phyloP scores from a whole-genome alignment of 2,329 filamentous ascomycete genomes.

The Alternaria brassicicola region DNA sequence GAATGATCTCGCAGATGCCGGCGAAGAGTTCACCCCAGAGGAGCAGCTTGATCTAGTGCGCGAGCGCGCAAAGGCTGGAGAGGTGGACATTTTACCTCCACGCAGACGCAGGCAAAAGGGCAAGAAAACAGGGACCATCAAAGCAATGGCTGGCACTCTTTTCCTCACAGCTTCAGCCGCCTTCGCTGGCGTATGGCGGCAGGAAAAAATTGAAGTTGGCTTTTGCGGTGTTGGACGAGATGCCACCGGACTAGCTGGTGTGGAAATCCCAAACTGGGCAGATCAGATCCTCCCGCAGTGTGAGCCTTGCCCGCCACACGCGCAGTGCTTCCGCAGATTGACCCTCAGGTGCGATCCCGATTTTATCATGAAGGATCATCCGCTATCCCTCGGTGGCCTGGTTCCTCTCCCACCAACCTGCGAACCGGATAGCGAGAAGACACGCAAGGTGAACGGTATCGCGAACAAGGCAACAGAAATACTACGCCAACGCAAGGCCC shows the following conservation, averaged over 20 bases:
- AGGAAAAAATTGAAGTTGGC: slow-evolving; percentile 95
- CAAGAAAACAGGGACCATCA: slow-evolving; percentile 58
- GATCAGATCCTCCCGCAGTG: slow-evolving; percentile 77
- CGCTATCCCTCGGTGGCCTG: slow-evolving; percentile 78
- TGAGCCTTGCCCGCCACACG: slow-evolving; percentile 88
- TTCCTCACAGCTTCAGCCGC: slow-evolving; percentile 71
- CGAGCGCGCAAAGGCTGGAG: slow-evolving; percentile 66
- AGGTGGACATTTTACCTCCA: slow-evolving; percentile 57
- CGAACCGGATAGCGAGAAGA: slow-evolving; percentile 93
- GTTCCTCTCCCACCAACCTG: slow-evolving; percentile 88
- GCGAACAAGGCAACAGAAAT: slow-evolving; percentile 87
- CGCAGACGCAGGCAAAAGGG: slow-evolving; percentile 36
- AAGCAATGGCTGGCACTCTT: slow-evolving; percentile 73
- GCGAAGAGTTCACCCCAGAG: slow-evolving; percentile 94
- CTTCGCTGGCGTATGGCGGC: slow-evolving; percentile 83
- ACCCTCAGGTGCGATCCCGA: slow-evolving; percentile 81
- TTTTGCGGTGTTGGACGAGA: slow-evolving; percentile 83
- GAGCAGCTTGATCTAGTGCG: slow-evolving; percentile 77
- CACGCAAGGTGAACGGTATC: slow-evolving; percentile 81
- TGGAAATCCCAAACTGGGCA: slow-evolving; percentile 75
- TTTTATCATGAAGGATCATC: slow-evolving; percentile 84
- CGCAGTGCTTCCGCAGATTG: slow-evolving; percentile 82
- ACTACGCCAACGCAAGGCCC: slow-evolving; percentile 81
- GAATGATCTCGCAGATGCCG: slow-evolving; percentile 64
- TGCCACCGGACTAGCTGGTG: slow-evolving; percentile 62